Evolutionary conservation across 2,329 filamentous ascomycete species (phyloP).

Genomic region (Colletotrichum nymphaeae): DNA sequence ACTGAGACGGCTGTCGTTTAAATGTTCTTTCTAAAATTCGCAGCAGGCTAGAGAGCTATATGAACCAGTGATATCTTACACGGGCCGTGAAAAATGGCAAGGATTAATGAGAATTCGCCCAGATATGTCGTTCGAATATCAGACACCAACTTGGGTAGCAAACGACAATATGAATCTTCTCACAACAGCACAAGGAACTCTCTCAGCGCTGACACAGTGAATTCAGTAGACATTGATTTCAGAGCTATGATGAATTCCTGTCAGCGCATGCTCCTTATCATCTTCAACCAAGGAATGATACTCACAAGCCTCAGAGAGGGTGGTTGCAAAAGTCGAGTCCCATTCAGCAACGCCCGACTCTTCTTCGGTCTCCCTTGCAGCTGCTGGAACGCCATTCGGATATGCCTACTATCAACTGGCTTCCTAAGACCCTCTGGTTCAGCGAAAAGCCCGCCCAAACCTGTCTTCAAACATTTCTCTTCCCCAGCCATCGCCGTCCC

Average conservation of each 20-base stretch:
- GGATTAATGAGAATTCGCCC: no score
- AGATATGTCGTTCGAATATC: no score
- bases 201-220: no score
- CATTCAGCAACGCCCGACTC: constrained; percentile 7
- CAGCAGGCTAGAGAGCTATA: no score
- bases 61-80: no score
- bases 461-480: not conserved
- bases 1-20: fast-evolving
- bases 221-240: no score
- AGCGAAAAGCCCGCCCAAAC: not conserved
- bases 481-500: not conserved
- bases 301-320: not conserved
- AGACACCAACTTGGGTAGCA: no score
- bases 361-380: constrained; percentile 4
- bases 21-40: no score
- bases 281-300: not conserved
- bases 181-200: no score
- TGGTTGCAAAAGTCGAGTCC: not conserved
- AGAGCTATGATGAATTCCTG: not conserved
- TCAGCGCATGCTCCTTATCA: not conserved
- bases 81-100: no score
- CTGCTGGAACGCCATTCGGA: constrained; percentile 14
- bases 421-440: not conserved
- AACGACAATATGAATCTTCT: no score
- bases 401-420: constrained; percentile 12